Evolutionary conservation across 2,329 filamentous ascomycete genomes (phyloP), one percentile per base, ranked within the genome.

Genomic region (Mycosphaerelloides madeirae): DNA sequence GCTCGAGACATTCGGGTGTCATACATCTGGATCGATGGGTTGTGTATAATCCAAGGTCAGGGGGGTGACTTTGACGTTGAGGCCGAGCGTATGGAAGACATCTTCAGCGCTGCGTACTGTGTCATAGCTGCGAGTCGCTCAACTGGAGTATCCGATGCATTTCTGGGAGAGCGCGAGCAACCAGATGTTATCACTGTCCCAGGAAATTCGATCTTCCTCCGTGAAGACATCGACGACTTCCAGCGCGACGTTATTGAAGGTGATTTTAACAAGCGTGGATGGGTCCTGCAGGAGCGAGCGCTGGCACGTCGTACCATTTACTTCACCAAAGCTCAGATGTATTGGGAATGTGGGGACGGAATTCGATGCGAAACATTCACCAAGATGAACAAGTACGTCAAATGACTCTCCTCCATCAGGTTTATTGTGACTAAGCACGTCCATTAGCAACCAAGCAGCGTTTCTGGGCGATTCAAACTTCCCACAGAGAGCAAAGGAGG

Each of bases 221-320:
- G 7, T 19, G 36, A 38, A 18, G 36, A 38, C 36, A 38, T 38
- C 14, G 36, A 38, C 25, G 20, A 38, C 25, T 38, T 38, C 16
- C 36, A 38, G 18, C 36, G 22, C 36, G 36, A 38, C 19, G 36
- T 38, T 8, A 38, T 38, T 14, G 36, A 38, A 28, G 36, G 36
- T 13, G 14, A 38, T n/a, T 22, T 38, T 5, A 38, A 38, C 36
- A 29, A 38, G 22, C 41, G 41, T 11, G 41, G 29, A 15, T 44
- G 41, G 41, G 32, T 35, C 11, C 18, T 44, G 3, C 41, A 44
- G 20, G 41, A 44, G 32, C 34, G 22, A 7, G 41, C 41, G n/a
- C 41, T 44, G 29, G 32, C 41, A 5, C 41, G 33, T 6, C 32
- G 41, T 6, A 38, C 32, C 18, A 22, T 44, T 14, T 44, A 44